Conservation (phyloP, 495 filamentous ascomycete species). For the Aspergillus sclerotiicarbonarius region DNA sequence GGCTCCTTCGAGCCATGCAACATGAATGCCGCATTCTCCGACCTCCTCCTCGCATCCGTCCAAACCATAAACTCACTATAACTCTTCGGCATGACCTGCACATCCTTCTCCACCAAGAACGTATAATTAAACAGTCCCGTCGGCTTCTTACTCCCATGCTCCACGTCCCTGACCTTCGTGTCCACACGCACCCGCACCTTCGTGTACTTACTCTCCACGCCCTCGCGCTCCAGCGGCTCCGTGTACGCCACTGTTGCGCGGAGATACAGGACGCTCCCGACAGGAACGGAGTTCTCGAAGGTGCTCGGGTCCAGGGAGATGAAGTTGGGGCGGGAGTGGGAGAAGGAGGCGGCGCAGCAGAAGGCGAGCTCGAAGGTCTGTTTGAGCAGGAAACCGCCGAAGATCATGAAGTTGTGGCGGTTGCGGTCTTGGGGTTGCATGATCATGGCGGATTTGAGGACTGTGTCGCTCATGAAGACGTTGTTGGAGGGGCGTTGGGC, state of each 20-base stretch:
- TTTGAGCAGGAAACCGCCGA: conserved; percentile 81
- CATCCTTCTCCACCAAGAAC: conserved; percentile 68
- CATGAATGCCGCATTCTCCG: conserved; percentile 42
- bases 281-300: conserved; percentile 81
- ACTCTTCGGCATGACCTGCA: conserved; percentile 71
- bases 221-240: conserved; percentile 54
- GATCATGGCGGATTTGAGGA: conserved; percentile 67
- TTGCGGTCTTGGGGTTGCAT: conserved; percentile 90
- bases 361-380: conserved; percentile 86
- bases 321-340: conserved; percentile 74
- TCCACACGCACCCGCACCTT: conserved; percentile 76
- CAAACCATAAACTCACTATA: conserved; percentile 81
- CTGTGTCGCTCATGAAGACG: conserved; percentile 65
- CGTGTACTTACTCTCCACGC: conserved; percentile 48
- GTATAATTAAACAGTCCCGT: conserved; percentile 88
- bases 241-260: conserved; percentile 77
- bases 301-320: conserved; percentile 75
- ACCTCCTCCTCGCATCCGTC: conserved; percentile 66
- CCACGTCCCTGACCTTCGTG: conserved; percentile 73
- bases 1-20: conserved; percentile 32
- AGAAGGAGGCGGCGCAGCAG: conserved; percentile 76
- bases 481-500: conserved; percentile 60
- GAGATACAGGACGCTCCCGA: conserved; percentile 78
- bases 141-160: conserved; percentile 70
- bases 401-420: conserved; percentile 87